Base-by-base conservation (phyloP, 2,329 filamentous ascomycete species). In the Ophiobolus disseminans region DNA sequence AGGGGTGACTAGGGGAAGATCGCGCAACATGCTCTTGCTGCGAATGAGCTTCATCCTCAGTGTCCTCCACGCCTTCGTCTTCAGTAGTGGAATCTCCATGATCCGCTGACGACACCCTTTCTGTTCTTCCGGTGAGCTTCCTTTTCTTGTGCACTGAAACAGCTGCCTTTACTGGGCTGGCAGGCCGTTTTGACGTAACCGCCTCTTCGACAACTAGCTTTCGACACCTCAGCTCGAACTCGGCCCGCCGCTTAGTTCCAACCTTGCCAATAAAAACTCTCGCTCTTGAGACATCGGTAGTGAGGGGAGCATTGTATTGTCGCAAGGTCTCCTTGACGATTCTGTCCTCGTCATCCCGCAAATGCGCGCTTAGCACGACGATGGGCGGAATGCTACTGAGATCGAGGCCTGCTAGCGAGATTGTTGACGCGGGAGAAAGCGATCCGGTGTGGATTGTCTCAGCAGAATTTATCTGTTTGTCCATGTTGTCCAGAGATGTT, bases 211-310 rank as follows among this genome's bases (percentile, higher is more conserved):
- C 85, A 31, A 73, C 69, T 2, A 96, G 60, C 11, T 85, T 86
- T 36, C 84, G 81, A 5, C 83, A 81, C 43, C 90, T 81, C 52
- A 97, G 76, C 73, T 97, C 93, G 60, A 95, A 86, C 37, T 83
- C 79, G 1, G 90, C 90, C 14, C 93, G 82, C 61, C 85, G 82
- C 56, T 83, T 86, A 45, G 84, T 86, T 0, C 80, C 79, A 25
- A 96, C 80, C 57, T 86, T 90, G 2, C 89, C 91, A 22, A 97
- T 69, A 2, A 96, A 78, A 3, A 97, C 72, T 4, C 82, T 79
- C 1, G 91, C 91, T 70, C 93, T 88, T 11, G 79, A 77, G 42
- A 88, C 77, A 68, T 93, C 83, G 49, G 87, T 86, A 0, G 90
- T 92, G 43, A 94, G 68, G 0, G 79, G 80, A 5, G 82, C 84